Evolutionary conservation across 1,284 basidiomycete genomes (phyloP).

Genomic region (Exobasidium cylindrosporum): DNA sequence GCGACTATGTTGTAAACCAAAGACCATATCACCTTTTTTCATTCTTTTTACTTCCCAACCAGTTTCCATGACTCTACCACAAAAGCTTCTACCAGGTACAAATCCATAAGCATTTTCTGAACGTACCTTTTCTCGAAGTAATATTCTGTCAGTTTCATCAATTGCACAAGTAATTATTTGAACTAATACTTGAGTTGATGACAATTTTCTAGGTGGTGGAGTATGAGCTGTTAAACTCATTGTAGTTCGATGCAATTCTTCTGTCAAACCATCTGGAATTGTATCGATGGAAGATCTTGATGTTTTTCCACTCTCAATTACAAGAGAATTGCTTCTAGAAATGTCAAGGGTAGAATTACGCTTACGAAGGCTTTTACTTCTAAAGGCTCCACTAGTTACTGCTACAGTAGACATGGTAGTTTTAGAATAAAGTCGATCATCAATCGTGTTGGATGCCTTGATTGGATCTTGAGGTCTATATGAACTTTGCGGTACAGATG

Average conservation of each 20-base stretch:
- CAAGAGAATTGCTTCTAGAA: background rate
- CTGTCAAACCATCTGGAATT: conserved; percentile 32
- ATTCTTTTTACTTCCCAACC: conserved; percentile 55
- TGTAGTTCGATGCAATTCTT: conserved; percentile 36
- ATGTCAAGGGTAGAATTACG: background rate
- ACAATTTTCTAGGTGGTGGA: conserved; percentile 54
- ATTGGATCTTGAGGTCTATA: conserved; percentile 41
- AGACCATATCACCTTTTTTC: conserved; percentile 57
- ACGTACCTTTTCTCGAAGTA: conserved; percentile 51
- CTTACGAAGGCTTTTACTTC: conserved; percentile 1
- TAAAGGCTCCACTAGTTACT: conserved; percentile 39
- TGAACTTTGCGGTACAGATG: conserved; percentile 19
- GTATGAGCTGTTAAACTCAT: conserved; percentile 48
- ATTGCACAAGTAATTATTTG: conserved; percentile 56
- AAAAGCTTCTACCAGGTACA: conserved; percentile 57
- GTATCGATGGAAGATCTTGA: conserved; percentile 13
- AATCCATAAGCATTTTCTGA: conserved; percentile 52
- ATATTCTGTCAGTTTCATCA: conserved; percentile 53
- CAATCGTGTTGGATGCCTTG: conserved; percentile 30
- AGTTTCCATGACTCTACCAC: conserved; percentile 56
- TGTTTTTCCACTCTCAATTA: background rate
- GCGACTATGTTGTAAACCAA: conserved; percentile 55
- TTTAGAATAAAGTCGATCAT: conserved; percentile 42
- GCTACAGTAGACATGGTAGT: conserved; percentile 51
- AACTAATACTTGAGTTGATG: conserved; percentile 55